Base-by-base conservation (phyloP, 495 filamentous ascomycete species). In the Penicillium alfredii region DNA sequence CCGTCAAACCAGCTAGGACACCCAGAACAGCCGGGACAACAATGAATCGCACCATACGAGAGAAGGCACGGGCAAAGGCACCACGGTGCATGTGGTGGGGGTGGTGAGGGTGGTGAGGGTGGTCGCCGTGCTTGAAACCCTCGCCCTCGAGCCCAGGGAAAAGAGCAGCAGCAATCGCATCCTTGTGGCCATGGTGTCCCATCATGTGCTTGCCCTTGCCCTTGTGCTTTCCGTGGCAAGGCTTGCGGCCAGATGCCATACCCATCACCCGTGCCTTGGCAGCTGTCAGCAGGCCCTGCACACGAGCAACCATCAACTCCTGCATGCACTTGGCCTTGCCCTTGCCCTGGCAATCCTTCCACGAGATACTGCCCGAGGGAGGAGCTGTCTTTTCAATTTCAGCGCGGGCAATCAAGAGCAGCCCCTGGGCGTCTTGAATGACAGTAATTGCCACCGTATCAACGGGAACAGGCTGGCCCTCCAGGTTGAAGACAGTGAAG, bases 401-500 rank as follows among this genome's bases (percentile, higher is more conserved):
- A 12, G 57, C 58, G 32, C 54, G 55, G 20, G 50, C 55, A 33
- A 71, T 60, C 44, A 53, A 60, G 3, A 71, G 52, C 14, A 59
- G 49, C 27, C 60, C 64, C 10, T 52, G 42, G 12, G 45, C 40
- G 15, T 61, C 49, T 35, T 64, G 61, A 42, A 74, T 51, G 10
- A 68, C 49, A 27, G 54, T 61, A 35, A 76, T 55, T 15, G 58
- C 58, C 21, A 74, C 44, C 12, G 71, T 66, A 35, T 74, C 69
- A 10, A 76, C 53, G 11, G 67, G 64, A 13, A 73, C 65, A 7
- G 71, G 68, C 47, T 69, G 65, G 16, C 58, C 44, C 30, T 73
- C 66, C 10, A 76, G 52, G 24, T 69, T 71, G 43, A 76, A 60
- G 21, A 74, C 51, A 8, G 67, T 69, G 51, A 71, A 69, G 29